A percentile compares a stretch with the other conserved stretches of the same genome.
Evolutionary conservation across 148 eudicot species (phyloP).

Genomic region (Dianthus caryophyllus): DNA sequence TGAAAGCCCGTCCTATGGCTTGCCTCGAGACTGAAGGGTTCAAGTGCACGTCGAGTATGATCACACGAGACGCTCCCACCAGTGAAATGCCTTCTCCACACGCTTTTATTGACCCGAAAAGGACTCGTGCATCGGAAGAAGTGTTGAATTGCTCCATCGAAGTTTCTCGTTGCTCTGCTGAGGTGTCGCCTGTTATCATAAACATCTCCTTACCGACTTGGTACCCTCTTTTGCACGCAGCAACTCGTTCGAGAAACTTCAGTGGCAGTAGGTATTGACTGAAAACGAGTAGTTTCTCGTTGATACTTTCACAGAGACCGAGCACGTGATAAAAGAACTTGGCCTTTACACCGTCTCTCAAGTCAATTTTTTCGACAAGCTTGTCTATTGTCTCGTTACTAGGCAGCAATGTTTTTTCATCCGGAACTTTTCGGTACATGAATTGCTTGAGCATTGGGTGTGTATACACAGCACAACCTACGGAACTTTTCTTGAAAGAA

Average conservation of each 20-base stretch:
- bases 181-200: slow-evolving; percentile 60
- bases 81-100: slow-evolving; percentile 96
- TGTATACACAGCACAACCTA: slow-evolving; percentile 64
- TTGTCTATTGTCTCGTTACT: slow-evolving; percentile 47
- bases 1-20: slow-evolving; percentile 87
- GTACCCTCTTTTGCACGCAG: slow-evolving; percentile 51
- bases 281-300: slow-evolving; percentile 76
- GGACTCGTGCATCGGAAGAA: slow-evolving; percentile 61
- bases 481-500: slow-evolving; percentile 56
- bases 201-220: slow-evolving; percentile 56
- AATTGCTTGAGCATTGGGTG: slow-evolving; percentile 62
- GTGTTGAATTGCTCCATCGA: slow-evolving; percentile 78
- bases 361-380: slow-evolving; percentile 42
- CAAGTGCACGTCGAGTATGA: slow-evolving; percentile 70
- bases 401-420: slow-evolving; percentile 33
- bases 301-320: slow-evolving; percentile 55
- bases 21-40: slow-evolving; percentile 96
- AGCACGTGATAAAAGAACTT: slow-evolving; percentile 67
- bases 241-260: slow-evolving; percentile 62
- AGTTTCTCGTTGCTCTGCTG: slow-evolving; percentile 53
- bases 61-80: slow-evolving; percentile 84
- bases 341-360: slow-evolving; percentile 69
- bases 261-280: slow-evolving; percentile 73
- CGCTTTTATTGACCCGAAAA: slow-evolving; percentile 88
- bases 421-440: slow-evolving; percentile 31